A percentile compares a stretch with the other conserved stretches of the same genome.
Evolutionary conservation across 371 early-diverging fungal genomes (phyloP).

Genomic region (Mucor indicus): DNA sequence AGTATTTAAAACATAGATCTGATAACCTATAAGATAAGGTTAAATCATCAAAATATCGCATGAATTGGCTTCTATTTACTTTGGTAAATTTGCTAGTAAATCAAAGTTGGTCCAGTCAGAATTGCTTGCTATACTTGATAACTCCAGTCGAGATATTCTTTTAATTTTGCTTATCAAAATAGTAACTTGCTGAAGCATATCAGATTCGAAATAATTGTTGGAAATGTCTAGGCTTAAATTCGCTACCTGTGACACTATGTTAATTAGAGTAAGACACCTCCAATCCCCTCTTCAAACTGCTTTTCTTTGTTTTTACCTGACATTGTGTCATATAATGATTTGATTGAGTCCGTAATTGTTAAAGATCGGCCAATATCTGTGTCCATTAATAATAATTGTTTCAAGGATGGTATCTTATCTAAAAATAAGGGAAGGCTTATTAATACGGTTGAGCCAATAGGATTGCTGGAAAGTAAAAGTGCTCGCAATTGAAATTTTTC

Average conservation of each 20-base stretch:
- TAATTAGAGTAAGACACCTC: no score
- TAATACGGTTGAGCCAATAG: conserved; percentile 19
- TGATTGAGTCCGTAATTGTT: no score
- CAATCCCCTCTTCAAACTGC: no score
- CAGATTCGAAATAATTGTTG: conserved; percentile 15
- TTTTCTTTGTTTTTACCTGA: no score
- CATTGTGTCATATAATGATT: no score
- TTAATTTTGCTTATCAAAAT: neutral
- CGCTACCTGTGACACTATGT: neutral
- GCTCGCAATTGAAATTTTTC: neutral
- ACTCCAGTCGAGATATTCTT: conserved; percentile 3
- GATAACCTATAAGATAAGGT: neutral
- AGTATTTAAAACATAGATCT: conserved; percentile 2
- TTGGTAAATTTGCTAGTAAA: conserved; percentile 11
- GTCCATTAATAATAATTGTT: conserved; percentile 7
- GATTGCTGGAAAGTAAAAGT: conserved; percentile 14
- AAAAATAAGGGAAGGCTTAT: conserved; percentile 4
- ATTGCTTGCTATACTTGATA: conserved; percentile 17
- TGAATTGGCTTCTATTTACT: conserved; percentile 1
- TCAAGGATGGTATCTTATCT: conserved; percentile 6
- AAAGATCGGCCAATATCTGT: conserved; percentile 16
- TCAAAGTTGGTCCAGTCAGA: conserved; percentile 12
- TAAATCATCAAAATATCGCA: neutral
- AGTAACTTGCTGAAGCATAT: conserved; percentile 20
- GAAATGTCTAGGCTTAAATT: conserved; percentile 12